phyloP scores from a whole-genome alignment of 495 filamentous ascomycete species.

The Penicillium dipodomyicola region DNA sequence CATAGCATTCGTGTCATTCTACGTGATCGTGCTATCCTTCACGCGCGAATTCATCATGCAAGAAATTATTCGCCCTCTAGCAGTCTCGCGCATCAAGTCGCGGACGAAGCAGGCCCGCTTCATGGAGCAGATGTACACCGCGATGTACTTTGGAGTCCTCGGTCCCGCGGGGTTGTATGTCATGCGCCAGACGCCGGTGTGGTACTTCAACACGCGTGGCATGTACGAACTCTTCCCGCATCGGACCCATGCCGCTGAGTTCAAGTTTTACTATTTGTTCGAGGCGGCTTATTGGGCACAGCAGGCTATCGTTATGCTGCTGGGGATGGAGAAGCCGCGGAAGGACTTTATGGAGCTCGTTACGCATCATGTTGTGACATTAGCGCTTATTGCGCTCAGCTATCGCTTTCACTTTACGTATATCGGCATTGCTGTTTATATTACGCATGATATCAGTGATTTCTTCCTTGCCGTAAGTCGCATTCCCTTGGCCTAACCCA shows the following conservation, averaged over 20 bases:
- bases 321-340: conserved; percentile 80
- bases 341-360: conserved; percentile 91
- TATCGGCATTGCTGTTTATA: conserved; percentile 86
- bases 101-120: conserved; percentile 76
- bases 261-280: conserved; percentile 91
- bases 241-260: conserved; percentile 65
- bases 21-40: conserved; percentile 77
- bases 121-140: conserved; percentile 93
- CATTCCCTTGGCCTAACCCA: background rate
- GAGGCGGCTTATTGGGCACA: conserved; percentile 91
- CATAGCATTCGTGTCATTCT: conserved; percentile 77
- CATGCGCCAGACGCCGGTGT: conserved; percentile 79
- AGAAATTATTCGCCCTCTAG: conserved; percentile 69
- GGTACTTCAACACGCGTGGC: conserved; percentile 82
- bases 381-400: conserved; percentile 73
- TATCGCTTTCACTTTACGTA: conserved; percentile 95
- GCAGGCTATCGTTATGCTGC: conserved; percentile 77
- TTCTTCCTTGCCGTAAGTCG: conserved; percentile 84
- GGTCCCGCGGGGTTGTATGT: conserved; percentile 80
- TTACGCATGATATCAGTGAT: conserved; percentile 87
- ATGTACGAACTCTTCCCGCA: conserved; percentile 89
- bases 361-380: conserved; percentile 80
- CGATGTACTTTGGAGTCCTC: conserved; percentile 77
- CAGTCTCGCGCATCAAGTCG: conserved; percentile 60
- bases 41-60: conserved; percentile 93